Base-by-base conservation (phyloP, 805 yeast species). In the Jamesozyma lodderae region DNA sequence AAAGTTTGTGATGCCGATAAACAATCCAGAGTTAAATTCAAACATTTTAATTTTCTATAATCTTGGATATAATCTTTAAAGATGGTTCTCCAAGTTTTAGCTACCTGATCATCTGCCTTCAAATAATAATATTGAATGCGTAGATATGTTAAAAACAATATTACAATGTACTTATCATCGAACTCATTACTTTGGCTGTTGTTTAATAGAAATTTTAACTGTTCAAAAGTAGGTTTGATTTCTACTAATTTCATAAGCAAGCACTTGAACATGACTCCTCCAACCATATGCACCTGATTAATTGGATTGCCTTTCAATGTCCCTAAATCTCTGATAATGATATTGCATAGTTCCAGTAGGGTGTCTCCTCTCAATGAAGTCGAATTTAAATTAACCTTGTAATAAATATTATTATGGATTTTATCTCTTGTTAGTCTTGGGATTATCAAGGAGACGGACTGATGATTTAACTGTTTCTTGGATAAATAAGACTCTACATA, bases 171-270 rank as follows among this genome's bases (percentile, higher is more conserved):
- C 69, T 88, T 88, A 39, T 79, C 76, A 35, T 66, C 62, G 48
- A 88, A 92, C 38, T 76, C 69, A 14, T 63, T 52, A 2, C 83
- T 52, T 4, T 25, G 14, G n/a, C n/a, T 11, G n/a, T 84, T 73
- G 4, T 75, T 82, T 9, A 69, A 49, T 0, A 59, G 25, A 3
- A 32, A 25, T 9, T 26, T 14, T n/a, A 59, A 11, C 40, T 59
- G 62, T 2, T 48, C 50, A 41, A 48, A 42, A 2, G 53, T 51
- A 6, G 96, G 96, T 44, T 75, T 75, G 14, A 92, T 59, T 57
- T 90, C 94, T 4, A 88, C 66, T 41, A 90, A 55, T 45, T 90
- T 77, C 51, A 85, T 74, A 24, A 86, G 57, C 32, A 94, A 67
- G 52, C 94, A 79, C n/a, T 53, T 56, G 30, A 59, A 59, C 29